Base-by-base conservation (phyloP, 164 flowering plant species). In the Tinospora cordifolia region DNA sequence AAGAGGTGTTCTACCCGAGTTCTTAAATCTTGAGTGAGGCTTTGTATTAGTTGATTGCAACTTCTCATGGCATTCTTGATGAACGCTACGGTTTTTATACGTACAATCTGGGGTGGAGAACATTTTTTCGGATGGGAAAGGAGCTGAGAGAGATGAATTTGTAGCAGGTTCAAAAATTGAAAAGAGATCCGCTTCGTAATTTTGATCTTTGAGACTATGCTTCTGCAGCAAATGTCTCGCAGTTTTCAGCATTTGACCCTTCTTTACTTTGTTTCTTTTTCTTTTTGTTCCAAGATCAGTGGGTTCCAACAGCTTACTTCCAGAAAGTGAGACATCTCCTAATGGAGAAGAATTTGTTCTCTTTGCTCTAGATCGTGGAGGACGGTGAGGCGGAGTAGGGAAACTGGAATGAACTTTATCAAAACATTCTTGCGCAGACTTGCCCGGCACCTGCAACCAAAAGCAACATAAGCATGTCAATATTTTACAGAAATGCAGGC, bases 361-460 rank as follows among this genome's bases (percentile, higher is more conserved):
- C 7, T 75, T 83, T 39, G 81, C 76, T 81, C 90, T 86, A 17
- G 89, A 88, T 39, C 86, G 87, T 67, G 78, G 82, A 41, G 49
- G 83, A 26, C 79, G 80, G 59, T 78, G 86, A 66, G 84, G 79
- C 66, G 97, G 98, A 49, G 97, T 91, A 58, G 67, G 21, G 44
- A 80, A 78, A 49, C 81, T 84, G 24, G 86, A 83, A 66, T 91
- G 84, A 72, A 91, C 63, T 74, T 81, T 87, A 63, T 90, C 83
- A 70, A 91, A 91, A 79, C 98, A 91, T 15, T 91, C 97, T 64
- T 88, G 86, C 12, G 95, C 91, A 51, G 95, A 86, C 79, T 94
- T 94, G 73, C 97, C 95, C 57, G 96, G 90, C 49, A 93, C 98
- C 98, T 93, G 86, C 70, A 81, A 71, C 67, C 54, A 51, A 65